These are phyloP conservation scores for Glycine tomentella DNA, from an alignment of 306 rosid genomes.

Conservation along the genomic window DNA sequence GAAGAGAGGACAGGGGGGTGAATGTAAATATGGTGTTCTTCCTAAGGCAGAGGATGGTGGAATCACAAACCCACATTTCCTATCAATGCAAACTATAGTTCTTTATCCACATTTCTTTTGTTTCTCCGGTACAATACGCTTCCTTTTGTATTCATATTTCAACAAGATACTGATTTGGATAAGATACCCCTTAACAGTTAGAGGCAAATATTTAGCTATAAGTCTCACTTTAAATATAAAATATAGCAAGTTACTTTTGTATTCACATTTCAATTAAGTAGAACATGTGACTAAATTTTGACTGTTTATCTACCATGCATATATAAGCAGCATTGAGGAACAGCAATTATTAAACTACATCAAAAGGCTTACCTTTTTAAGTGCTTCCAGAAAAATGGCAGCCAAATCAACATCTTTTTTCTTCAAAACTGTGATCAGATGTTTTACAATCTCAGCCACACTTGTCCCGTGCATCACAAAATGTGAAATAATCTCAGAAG, in stretches of 20 bases:
- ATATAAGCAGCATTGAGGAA: slow-evolving; percentile 31
- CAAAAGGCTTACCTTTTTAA: slow-evolving; percentile 71
- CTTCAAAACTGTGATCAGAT: slow-evolving; percentile 73
- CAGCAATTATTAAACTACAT: slow-evolving; percentile 9
- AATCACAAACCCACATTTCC: slow-evolving; percentile 32
- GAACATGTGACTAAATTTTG: neutral
- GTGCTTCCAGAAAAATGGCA: slow-evolving; percentile 75
- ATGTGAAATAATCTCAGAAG: slow-evolving; percentile 85
- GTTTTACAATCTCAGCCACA: slow-evolving; percentile 76
- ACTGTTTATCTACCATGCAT: slow-evolving; percentile 21
- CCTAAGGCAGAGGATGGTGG: slow-evolving; percentile 12
- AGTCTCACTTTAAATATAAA: neutral
- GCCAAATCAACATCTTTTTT: slow-evolving; percentile 70
- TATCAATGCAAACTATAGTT: slow-evolving; percentile 17
- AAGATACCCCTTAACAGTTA: slow-evolving; percentile 6
- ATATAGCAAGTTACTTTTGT: slow-evolving; percentile 16
- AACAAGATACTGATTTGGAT: neutral
- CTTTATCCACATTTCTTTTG: neutral
- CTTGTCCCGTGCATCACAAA: slow-evolving; percentile 81
- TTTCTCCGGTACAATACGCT: neutral
- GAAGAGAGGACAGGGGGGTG: slow-evolving; percentile 16
- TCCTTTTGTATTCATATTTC: neutral
- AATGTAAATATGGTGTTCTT: slow-evolving; percentile 40
- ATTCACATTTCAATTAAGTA: slow-evolving; percentile 22
- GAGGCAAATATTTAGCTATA: slow-evolving; percentile 25